Base-by-base conservation (phyloP, 169 alveolate genomes). In the Babesia ovata region DNA sequence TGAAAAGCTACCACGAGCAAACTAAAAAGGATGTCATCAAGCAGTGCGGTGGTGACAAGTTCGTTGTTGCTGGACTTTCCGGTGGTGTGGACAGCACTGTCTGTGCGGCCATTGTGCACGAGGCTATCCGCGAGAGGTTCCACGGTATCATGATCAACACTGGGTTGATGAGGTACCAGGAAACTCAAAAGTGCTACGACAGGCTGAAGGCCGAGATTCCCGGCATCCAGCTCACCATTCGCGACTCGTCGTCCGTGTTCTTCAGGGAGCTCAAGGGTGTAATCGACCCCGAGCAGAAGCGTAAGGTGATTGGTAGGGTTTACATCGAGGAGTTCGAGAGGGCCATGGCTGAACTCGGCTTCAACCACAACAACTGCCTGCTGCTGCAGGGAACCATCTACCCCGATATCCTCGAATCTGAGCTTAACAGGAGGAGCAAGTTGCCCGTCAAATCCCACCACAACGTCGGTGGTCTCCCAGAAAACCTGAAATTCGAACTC, bases 1-100 rank as follows among this genome's bases (percentile, higher is more conserved):
- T 73, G 75, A 0, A 39, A 19, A 36, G 33, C 42, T 83, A 75
- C 60, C 79, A 45, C 42, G 86, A 78, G 69, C 82, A 77, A 36
- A 79, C 79, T 21, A 62, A 79, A 63, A 63, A 75, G 57, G 72
- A 71, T 42, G 87, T 83, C 21, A 73, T 70, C 54, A 22, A 78
- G 21, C 89, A 85, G 63, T 77, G 87, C 61, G 89, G 89, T 12
- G 45, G 48, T 26, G 85, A 83, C 63, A 86, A 85, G 75, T 78
- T 60, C 60, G 94, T 89, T 33, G 86, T 89, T 17, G 94, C 91
- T 49, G 94, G 91, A 4, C 87, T 89, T 75, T 89, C 94, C 17
- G 94, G 94, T 26, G 94, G 94, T 36, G 89, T 85, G 7, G 94
- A 89, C 70, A 85, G 92, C 84, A 89, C 94, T 9, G 94, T 89